These are phyloP conservation scores for Talaromyces islandicus DNA, from an alignment of 2,329 filamentous ascomycete species.

Conservation along the genomic window DNA sequence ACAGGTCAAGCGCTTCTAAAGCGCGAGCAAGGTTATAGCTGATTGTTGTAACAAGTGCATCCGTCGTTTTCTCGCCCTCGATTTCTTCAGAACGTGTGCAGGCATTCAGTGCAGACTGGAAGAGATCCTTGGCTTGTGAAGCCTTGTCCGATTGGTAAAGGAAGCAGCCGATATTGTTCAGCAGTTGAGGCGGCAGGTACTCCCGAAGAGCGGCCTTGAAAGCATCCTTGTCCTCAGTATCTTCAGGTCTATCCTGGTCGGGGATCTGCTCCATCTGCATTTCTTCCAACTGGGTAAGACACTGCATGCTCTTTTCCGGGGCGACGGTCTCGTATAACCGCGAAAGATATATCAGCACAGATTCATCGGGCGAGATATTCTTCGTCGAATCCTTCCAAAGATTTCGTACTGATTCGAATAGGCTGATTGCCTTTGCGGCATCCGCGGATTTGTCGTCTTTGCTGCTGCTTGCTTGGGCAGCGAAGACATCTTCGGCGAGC, in stretches of 20 bases:
- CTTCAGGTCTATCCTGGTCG: constrained; percentile 60
- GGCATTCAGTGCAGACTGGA: constrained; percentile 83
- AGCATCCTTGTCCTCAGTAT: constrained; percentile 55
- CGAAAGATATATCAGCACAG: constrained; percentile 85
- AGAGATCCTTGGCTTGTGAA: constrained; percentile 73
- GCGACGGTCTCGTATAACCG: constrained; percentile 80
- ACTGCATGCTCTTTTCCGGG: constrained; percentile 87
- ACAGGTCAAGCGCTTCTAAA: constrained; percentile 77
- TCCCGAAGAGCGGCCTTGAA: constrained; percentile 60
- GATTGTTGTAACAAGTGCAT: constrained; percentile 89
- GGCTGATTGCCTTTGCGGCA: constrained; percentile 75
- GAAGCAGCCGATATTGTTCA: constrained; percentile 98
- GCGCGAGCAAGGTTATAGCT: constrained; percentile 94
- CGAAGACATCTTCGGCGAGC: constrained; percentile 91
- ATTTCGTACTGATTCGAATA: constrained; percentile 76
- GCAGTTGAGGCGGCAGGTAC: constrained; percentile 75
- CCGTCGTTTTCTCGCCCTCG: constrained; percentile 65
- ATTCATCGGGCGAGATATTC: constrained; percentile 71
- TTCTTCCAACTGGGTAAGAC: constrained; percentile 85
- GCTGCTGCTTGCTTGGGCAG: constrained; percentile 65
- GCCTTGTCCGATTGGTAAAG: constrained; percentile 83
- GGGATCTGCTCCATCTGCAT: constrained; percentile 76
- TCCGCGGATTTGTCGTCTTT: constrained; percentile 88
- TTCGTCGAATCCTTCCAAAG: constrained; percentile 93
- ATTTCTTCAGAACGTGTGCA: constrained; percentile 56